Evolutionary conservation across 2,329 filamentous ascomycete genomes (phyloP).

Genomic region (Trichoderma koningii): DNA sequence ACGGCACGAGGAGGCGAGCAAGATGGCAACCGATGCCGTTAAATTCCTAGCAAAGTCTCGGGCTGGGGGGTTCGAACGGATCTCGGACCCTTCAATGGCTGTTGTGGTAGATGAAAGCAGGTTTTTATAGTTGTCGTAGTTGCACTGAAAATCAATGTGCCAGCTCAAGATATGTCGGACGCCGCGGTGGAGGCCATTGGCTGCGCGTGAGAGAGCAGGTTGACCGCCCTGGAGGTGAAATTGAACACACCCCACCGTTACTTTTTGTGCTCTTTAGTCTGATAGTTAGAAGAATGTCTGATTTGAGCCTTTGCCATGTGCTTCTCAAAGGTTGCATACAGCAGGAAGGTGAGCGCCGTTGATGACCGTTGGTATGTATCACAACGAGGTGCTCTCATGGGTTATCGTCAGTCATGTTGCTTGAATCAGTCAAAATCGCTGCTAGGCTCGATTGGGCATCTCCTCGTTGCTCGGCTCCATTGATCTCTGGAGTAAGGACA

Average conservation of each 20-base stretch:
- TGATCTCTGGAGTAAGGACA: neutral
- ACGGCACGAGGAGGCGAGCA: neutral
- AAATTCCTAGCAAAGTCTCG: neutral
- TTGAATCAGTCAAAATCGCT: neutral
- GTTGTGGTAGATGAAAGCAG: neutral
- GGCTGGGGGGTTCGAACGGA: neutral
- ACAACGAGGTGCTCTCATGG: accelerated
- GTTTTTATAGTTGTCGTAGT: neutral
- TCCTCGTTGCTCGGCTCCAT: neutral
- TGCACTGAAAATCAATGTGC: slow-evolving; percentile 1
- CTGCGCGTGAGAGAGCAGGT: neutral
- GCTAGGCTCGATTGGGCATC: slow-evolving; percentile 15
- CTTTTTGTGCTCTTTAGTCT: neutral
- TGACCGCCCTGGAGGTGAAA: neutral
- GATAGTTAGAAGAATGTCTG: neutral
- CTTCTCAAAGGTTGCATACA: neutral
- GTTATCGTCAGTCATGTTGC: neutral
- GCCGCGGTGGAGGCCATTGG: neutral
- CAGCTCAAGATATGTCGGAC: slow-evolving; percentile 7
- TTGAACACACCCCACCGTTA: neutral
- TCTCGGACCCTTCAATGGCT: neutral
- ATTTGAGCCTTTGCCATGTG: neutral
- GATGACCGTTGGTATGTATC: neutral
- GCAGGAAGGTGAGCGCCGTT: neutral
- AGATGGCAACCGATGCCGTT: neutral